Evolutionary conservation across 257 asterid species (phyloP).

Genomic region (Ajuga chamaepitys): DNA sequence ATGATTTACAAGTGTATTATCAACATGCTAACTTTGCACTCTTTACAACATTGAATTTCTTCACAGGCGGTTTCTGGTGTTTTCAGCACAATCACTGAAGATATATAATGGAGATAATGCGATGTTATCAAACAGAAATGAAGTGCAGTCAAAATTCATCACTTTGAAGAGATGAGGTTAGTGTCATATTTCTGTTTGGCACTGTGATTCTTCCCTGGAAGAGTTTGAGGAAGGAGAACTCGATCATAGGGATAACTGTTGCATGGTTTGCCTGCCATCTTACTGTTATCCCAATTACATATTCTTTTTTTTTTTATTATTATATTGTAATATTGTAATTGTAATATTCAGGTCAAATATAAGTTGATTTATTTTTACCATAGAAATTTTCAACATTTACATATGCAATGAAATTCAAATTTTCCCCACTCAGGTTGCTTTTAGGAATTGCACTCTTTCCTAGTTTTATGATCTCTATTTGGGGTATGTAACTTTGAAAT

Average conservation of each 20-base stretch:
- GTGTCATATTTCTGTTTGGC: constrained; percentile 27
- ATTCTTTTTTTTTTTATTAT: no score
- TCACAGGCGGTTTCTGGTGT: constrained; percentile 24
- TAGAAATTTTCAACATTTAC: neutral
- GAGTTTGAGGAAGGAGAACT: constrained; percentile 18
- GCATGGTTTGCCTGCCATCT: constrained; percentile 13
- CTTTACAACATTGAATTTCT: constrained; percentile 8
- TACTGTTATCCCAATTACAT: constrained; percentile 6
- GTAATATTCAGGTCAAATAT: constrained; percentile 24
- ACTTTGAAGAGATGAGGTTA: constrained; percentile 10
- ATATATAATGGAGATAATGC: constrained; percentile 25
- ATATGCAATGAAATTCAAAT: neutral
- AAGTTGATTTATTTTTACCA: constrained; percentile 20
- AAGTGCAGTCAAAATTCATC: constrained; percentile 14
- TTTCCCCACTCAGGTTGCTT: neutral
- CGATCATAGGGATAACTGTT: constrained; percentile 7
- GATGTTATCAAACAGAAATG: constrained; percentile 20
- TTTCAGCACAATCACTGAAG: constrained; percentile 9
- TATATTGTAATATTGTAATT: no score
- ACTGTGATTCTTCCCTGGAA: constrained; percentile 14
- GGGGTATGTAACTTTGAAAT: neutral
- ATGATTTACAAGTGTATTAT: no score
- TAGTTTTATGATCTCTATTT: neutral
- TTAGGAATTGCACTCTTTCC: neutral
- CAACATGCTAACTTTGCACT: neutral